Conservation (phyloP, 2,329 filamentous ascomycete species). For the Ophiobolus disseminans region DNA sequence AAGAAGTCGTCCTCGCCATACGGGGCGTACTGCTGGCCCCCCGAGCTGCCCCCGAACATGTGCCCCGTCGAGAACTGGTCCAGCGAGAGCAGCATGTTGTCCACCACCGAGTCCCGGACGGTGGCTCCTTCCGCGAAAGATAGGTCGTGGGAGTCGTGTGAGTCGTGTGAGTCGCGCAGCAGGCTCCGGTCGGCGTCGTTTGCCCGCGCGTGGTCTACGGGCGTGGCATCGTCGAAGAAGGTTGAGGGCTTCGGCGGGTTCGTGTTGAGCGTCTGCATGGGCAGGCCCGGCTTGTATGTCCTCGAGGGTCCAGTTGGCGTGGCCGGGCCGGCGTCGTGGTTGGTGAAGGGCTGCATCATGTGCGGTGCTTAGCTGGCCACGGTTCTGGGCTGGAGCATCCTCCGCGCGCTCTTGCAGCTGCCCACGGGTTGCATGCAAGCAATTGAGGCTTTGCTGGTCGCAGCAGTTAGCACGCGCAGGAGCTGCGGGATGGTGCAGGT, state of each 20-base stretch:
- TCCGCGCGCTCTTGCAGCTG: constrained; percentile 24
- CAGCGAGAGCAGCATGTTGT: constrained; percentile 93
- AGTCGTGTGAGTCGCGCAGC: constrained; percentile 72
- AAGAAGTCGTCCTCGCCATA: constrained; percentile 51
- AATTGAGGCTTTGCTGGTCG: constrained; percentile 3
- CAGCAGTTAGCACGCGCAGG: neutral
- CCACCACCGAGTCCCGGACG: constrained; percentile 82
- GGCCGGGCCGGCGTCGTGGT: constrained; percentile 31
- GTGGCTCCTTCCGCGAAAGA: constrained; percentile 76
- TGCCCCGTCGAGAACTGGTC: constrained; percentile 64
- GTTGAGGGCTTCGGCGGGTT: constrained; percentile 36
- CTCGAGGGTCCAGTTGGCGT: constrained; percentile 41
- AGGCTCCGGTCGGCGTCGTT: constrained; percentile 25
- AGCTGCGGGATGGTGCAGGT: constrained; percentile 9
- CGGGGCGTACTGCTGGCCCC: constrained; percentile 42
- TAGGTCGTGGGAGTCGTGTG: constrained; percentile 78
- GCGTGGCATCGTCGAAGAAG: constrained; percentile 48
- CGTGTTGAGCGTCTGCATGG: constrained; percentile 42
- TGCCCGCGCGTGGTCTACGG: constrained; percentile 33
- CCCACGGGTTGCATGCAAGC: constrained; percentile 14
- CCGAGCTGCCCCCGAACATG: constrained; percentile 25
- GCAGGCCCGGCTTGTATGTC: constrained; percentile 26
- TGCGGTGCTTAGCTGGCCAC: constrained; percentile 18
- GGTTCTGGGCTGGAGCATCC: constrained; percentile 35
- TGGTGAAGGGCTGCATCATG: constrained; percentile 34